These are phyloP conservation scores for Aspergillus clavatus DNA, from an alignment of 2,329 filamentous ascomycete genomes.

Conservation along the genomic window DNA sequence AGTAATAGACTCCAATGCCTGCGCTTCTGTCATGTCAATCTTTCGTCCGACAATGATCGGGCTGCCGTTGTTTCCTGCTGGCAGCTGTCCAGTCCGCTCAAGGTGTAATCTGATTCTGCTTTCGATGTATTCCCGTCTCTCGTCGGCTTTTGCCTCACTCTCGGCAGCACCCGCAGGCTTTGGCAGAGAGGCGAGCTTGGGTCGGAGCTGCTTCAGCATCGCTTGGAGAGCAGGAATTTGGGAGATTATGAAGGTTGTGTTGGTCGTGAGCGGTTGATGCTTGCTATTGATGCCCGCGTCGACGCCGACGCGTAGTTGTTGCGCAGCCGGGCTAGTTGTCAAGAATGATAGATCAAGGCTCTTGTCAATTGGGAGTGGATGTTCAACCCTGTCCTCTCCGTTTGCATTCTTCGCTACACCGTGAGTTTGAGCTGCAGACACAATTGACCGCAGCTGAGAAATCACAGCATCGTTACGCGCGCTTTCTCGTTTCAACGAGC, in stretches of 20 bases:
- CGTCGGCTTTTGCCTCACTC: slow-evolving; percentile 56
- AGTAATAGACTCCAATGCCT: slow-evolving; percentile 38
- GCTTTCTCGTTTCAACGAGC: slow-evolving; percentile 64
- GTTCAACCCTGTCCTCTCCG: slow-evolving; percentile 12
- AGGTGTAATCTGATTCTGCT: slow-evolving; percentile 70
- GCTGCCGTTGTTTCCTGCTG: slow-evolving; percentile 30
- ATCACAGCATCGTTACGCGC: slow-evolving; percentile 69
- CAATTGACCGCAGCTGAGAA: slow-evolving; percentile 55
- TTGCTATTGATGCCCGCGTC: slow-evolving; percentile 30
- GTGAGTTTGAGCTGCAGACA: slow-evolving; percentile 35
- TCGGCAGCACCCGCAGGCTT: slow-evolving; percentile 33
- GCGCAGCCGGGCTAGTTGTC: slow-evolving; percentile 45
- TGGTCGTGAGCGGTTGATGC: slow-evolving; percentile 42
- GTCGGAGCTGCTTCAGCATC: slow-evolving; percentile 63
- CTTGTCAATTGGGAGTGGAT: slow-evolving; percentile 15
- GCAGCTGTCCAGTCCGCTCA: slow-evolving; percentile 49
- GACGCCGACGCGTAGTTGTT: slow-evolving; percentile 43
- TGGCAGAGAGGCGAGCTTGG: slow-evolving; percentile 53
- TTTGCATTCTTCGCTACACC: slow-evolving; percentile 12
- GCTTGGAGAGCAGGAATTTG: slow-evolving; percentile 75
- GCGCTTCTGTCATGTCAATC: slow-evolving; percentile 37
- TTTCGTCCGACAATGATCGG: slow-evolving; percentile 36
- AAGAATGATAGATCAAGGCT: slow-evolving; percentile 52
- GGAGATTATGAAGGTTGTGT: slow-evolving; percentile 66
- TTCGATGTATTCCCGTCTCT: slow-evolving; percentile 79